A percentile compares a stretch with the other conserved stretches of the same genome.
These are phyloP conservation scores for Coniochaeta hoffmannii DNA, from an alignment of 2,329 filamentous ascomycete genomes.

Conservation along the genomic window DNA sequence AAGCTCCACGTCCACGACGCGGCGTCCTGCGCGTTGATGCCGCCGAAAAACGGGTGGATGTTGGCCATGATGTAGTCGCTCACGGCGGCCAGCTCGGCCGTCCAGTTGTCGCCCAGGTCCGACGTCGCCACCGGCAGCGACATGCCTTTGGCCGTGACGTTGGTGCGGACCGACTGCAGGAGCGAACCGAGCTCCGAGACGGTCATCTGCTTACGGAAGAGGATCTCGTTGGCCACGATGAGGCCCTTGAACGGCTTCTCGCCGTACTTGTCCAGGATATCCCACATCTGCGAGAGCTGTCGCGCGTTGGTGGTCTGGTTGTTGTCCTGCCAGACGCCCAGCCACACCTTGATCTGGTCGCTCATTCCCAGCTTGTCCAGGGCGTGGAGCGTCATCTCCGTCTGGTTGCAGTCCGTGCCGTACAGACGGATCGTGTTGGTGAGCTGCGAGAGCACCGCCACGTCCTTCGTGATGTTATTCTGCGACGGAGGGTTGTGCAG, in stretches of 20 bases:
- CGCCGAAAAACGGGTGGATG: constrained; percentile 92
- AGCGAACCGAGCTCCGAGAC: constrained; percentile 54
- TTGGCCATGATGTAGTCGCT: constrained; percentile 94
- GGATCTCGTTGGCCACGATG: constrained; percentile 74
- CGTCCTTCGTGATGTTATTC: constrained; percentile 88
- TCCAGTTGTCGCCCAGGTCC: constrained; percentile 88
- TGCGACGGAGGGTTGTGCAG: constrained; percentile 71
- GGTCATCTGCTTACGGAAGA: constrained; percentile 71
- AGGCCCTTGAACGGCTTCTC: constrained; percentile 67
- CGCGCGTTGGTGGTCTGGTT: constrained; percentile 78
- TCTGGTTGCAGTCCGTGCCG: constrained; percentile 96
- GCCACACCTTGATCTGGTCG: constrained; percentile 75
- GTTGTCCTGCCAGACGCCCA: constrained; percentile 86
- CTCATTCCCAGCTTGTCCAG: constrained; percentile 67
- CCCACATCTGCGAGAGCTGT: constrained; percentile 78
- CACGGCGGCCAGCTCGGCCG: constrained; percentile 53
- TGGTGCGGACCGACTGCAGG: constrained; percentile 61
- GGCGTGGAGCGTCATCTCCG: constrained; percentile 82
- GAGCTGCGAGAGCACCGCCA: constrained; percentile 83
- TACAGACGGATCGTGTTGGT: constrained; percentile 86
- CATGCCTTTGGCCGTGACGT: constrained; percentile 60
- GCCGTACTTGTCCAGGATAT: constrained; percentile 65
- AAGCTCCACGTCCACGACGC: constrained; percentile 78
- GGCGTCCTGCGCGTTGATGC: constrained; percentile 59
- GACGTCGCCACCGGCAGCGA: constrained; percentile 76